A percentile compares a stretch with the other conserved stretches of the same genome.
phyloP scores from a whole-genome alignment of 768 basidiomycete genomes.

The Trametes cinnabarina region DNA sequence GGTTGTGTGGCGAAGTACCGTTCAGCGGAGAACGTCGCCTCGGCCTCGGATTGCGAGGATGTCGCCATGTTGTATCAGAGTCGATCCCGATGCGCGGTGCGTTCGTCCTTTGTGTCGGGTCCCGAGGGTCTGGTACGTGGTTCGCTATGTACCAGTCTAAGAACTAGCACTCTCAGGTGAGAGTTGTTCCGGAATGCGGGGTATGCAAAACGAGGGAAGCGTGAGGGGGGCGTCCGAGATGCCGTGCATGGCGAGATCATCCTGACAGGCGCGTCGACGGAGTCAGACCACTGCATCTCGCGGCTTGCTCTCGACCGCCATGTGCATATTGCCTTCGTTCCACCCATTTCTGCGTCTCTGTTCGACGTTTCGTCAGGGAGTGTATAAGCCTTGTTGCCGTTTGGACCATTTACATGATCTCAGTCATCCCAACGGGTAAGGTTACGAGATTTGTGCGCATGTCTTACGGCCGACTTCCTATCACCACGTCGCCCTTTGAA shows the following conservation, averaged over 20 bases:
- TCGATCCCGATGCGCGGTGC: not conserved
- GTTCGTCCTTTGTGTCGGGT: not conserved
- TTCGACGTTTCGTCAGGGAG: too few relatives aligned
- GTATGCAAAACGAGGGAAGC: not conserved
- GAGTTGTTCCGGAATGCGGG: not conserved
- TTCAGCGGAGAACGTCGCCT: constrained; percentile 71
- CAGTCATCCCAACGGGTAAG: too few relatives aligned
- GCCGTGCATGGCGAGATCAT: not conserved
- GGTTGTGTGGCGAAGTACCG: constrained; percentile 87
- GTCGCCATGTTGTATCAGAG: constrained; percentile 9
- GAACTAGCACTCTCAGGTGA: not conserved
- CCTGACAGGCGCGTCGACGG: not conserved
- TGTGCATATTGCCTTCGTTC: too few relatives aligned
- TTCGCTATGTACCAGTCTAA: not conserved
- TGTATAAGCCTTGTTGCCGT: too few relatives aligned
- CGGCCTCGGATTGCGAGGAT: constrained; percentile 9
- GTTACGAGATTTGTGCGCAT: too few relatives aligned
- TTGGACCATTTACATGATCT: too few relatives aligned
- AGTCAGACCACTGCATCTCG: not conserved
- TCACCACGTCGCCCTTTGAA: too few relatives aligned
- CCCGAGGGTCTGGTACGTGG: not conserved
- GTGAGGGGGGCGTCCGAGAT: not conserved
- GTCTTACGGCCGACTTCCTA: too few relatives aligned
- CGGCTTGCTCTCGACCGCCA: not conserved
- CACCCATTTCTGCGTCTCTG: not conserved